Evolutionary conservation across 345 rosid genomes (phyloP).

Genomic region (Eucalyptus coolabah): DNA sequence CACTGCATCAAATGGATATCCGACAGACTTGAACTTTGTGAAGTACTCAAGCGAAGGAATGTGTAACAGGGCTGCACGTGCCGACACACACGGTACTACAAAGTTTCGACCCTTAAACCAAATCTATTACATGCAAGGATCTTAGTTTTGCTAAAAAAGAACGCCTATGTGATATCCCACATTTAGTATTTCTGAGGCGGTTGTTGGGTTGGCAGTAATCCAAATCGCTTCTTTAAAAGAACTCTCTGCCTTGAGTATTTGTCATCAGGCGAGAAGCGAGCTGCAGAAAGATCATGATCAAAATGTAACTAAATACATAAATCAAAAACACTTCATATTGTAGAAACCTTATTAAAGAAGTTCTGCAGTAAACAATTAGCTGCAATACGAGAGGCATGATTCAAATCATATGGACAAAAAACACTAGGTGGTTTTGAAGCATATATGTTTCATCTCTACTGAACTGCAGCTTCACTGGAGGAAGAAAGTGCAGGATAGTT

Average conservation of each 20-base stretch:
- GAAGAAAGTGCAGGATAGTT: not conserved
- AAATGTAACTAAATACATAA: not conserved
- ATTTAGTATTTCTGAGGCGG: slow-evolving; percentile 56
- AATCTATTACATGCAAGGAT: not conserved
- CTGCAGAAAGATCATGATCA: slow-evolving; percentile 13
- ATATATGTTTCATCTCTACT: not conserved
- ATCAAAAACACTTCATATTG: not conserved
- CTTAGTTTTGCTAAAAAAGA: not conserved
- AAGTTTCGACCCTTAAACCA: not conserved
- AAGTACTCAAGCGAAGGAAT: not conserved
- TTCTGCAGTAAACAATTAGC: not conserved
- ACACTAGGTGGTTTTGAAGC: not conserved
- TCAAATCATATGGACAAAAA: not conserved
- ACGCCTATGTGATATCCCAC: not conserved
- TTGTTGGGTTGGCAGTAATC: slow-evolving; percentile 64
- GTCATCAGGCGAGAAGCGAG: slow-evolving; percentile 89
- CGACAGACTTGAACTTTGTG: not conserved
- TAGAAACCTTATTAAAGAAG: not conserved
- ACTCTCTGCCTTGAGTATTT: slow-evolving; percentile 73
- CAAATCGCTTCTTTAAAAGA: slow-evolving; percentile 68
- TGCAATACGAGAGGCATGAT: not conserved
- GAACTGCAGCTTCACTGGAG: not conserved
- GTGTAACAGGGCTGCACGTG: not conserved
- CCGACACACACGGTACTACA: not conserved
- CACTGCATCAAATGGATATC: not conserved